These are phyloP conservation scores for Talaromyces marneffei DNA, from an alignment of 2,329 filamentous ascomycete species.

Conservation along the genomic window DNA sequence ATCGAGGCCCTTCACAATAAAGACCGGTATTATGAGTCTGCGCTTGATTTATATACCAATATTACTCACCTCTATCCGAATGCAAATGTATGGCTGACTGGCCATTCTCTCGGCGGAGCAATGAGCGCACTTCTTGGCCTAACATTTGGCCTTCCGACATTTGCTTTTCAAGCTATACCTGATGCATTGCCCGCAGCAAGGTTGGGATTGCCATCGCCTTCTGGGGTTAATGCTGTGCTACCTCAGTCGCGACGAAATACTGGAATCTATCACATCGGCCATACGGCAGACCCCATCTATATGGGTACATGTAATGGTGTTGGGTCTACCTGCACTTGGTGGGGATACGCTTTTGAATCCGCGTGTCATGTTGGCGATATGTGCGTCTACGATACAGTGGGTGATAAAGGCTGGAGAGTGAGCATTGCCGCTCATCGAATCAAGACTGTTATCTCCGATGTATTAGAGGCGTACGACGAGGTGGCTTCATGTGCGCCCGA, in stretches of 20 bases:
- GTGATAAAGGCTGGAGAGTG: slow-evolving; percentile 85
- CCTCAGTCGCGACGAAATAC: slow-evolving; percentile 68
- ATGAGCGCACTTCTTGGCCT: slow-evolving; percentile 79
- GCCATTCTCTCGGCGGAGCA: slow-evolving; percentile 87
- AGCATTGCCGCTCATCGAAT: slow-evolving; percentile 90
- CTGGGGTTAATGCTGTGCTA: slow-evolving; percentile 63
- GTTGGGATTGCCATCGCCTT: slow-evolving; percentile 78
- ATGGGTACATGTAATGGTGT: slow-evolving; percentile 91
- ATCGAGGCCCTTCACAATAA: slow-evolving; percentile 68
- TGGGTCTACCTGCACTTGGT: slow-evolving; percentile 81
- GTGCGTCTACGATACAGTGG: slow-evolving; percentile 88
- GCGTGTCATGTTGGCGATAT: slow-evolving; percentile 81
- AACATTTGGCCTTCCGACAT: slow-evolving; percentile 85
- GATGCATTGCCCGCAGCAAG: slow-evolving; percentile 81
- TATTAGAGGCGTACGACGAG: slow-evolving; percentile 73
- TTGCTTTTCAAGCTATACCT: slow-evolving; percentile 89
- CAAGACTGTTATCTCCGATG: slow-evolving; percentile 76
- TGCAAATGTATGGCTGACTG: slow-evolving; percentile 80
- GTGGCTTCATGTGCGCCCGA: slow-evolving; percentile 73
- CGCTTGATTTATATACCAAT: slow-evolving; percentile 84
- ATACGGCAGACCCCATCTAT: slow-evolving; percentile 91
- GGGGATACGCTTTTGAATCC: slow-evolving; percentile 88
- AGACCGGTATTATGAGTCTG: slow-evolving; percentile 85
- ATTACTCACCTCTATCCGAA: slow-evolving; percentile 82
- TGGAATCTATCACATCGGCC: slow-evolving; percentile 83